A percentile compares a stretch with the other conserved stretches of the same genome.
Evolutionary conservation across 2,329 filamentous ascomycete species (phyloP).

Genomic region (Apiospora rasikravindrae): DNA sequence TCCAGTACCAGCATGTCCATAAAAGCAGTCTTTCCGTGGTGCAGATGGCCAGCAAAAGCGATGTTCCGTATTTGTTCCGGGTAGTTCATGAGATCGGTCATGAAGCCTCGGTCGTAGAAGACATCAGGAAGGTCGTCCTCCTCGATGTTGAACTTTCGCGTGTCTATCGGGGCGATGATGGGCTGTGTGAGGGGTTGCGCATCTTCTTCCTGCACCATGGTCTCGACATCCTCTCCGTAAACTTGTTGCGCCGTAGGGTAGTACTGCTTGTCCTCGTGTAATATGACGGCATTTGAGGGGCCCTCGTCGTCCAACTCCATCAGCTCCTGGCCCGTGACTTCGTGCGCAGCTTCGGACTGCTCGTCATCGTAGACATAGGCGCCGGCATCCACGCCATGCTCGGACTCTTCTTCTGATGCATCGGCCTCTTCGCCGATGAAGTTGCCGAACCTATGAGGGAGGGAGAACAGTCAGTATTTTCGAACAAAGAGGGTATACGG

Average conservation of each 20-base stretch:
- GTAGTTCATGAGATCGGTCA: conserved; percentile 95
- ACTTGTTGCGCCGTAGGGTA: conserved; percentile 98
- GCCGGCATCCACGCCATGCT: conserved; percentile 73
- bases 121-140: conserved; percentile 90
- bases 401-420: conserved; percentile 85
- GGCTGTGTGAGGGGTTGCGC: conserved; percentile 90
- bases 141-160: conserved; percentile 95
- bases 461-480: conserved; percentile 27
- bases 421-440: conserved; percentile 91
- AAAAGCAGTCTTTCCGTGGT: conserved; percentile 97
- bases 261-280: conserved; percentile 99
- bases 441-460: conserved; percentile 80
- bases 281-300: conserved; percentile 93
- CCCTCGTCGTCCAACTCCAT: conserved; percentile 94
- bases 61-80: conserved; percentile 94
- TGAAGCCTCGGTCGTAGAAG: conserved; percentile 85
- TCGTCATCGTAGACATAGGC: conserved; percentile 86
- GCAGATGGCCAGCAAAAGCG: conserved; percentile 88
- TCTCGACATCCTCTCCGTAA: conserved; percentile 93
- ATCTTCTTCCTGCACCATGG: conserved; percentile 95
- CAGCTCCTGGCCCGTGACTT: conserved; percentile 75
- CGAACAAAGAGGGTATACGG: background rate
- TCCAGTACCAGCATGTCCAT: conserved; percentile 98
- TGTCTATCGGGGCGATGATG: conserved; percentile 89
- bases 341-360: conserved; percentile 66